Conservation (phyloP, 2,329 filamentous ascomycete genomes). For the Chrysoporthe cubensis region DNA sequence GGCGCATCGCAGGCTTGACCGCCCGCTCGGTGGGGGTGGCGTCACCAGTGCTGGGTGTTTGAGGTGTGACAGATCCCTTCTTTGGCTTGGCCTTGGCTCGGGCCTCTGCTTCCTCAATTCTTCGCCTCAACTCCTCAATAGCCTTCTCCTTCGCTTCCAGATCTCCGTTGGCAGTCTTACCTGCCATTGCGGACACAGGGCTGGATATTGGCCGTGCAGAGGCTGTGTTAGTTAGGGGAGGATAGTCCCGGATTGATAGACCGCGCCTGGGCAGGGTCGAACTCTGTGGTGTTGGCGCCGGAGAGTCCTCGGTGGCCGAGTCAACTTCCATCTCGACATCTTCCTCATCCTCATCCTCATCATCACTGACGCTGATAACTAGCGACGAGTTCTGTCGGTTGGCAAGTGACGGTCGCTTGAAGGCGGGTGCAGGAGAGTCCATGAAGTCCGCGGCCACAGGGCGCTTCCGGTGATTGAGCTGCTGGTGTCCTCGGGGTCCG, state of each 20-base stretch:
- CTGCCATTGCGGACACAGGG: conserved; percentile 36
- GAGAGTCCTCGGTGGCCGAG: conserved; percentile 50
- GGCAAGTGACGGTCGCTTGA: conserved; percentile 67
- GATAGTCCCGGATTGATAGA: conserved; percentile 48
- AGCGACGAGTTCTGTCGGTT: conserved; percentile 63
- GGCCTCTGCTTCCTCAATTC: conserved; percentile 62
- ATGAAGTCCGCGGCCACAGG: conserved; percentile 72
- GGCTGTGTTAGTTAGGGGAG: conserved; percentile 45
- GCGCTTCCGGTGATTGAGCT: conserved; percentile 43
- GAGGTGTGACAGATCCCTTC: conserved; percentile 35
- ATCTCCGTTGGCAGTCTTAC: conserved; percentile 22
- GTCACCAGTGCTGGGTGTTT: conserved; percentile 34
- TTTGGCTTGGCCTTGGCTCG: conserved; percentile 49
- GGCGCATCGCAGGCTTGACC: conserved; percentile 27
- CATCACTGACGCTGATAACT: conserved; percentile 85
- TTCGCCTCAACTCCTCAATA: conserved; percentile 64
- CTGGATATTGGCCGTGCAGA: conserved; percentile 46
- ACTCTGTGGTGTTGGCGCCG: conserved; percentile 39
- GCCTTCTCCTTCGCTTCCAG: conserved; percentile 52
- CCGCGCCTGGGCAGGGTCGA: conserved; percentile 39
- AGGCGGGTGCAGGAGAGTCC: conserved; percentile 49
- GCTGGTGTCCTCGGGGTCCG: conserved; percentile 27
- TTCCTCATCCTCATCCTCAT: conserved; percentile 60
- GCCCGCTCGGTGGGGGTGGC: conserved; percentile 37
- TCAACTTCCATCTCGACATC: conserved; percentile 72